Percentiles rank a stretch among this genome's conserved stretches.
phyloP scores from a whole-genome alignment of 345 rosid species.

The Corchorus olitorius region DNA sequence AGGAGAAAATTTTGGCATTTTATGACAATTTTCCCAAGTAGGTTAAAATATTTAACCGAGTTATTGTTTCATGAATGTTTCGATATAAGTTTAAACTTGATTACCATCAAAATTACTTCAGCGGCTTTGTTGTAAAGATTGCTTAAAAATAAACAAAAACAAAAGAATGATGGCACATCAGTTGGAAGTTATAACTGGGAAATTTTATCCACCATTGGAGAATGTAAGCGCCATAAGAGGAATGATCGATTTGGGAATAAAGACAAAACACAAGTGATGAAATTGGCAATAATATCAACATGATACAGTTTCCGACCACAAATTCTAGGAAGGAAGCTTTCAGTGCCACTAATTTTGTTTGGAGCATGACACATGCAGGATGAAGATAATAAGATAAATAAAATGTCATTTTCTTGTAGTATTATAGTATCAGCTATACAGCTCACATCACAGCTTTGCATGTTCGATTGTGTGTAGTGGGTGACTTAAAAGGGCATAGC shows the following conservation, averaged over 20 bases:
- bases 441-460: background rate
- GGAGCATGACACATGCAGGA: background rate
- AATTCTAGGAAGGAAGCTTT: background rate
- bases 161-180: background rate
- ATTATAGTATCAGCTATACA: background rate
- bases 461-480: slow-evolving; percentile 2
- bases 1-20: background rate
- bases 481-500: background rate
- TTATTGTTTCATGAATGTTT: background rate
- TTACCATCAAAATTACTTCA: background rate
- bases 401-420: too few relatives aligned
- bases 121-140: background rate
- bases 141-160: background rate
- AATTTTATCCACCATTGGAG: too few relatives aligned
- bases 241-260: too few relatives aligned
- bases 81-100: background rate
- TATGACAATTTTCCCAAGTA: too few relatives aligned
- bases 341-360: too few relatives aligned
- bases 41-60: background rate
- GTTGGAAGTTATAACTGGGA: too few relatives aligned
- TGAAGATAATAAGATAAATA: background rate
- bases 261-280: too few relatives aligned
- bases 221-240: too few relatives aligned
- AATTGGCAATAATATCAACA: too few relatives aligned
- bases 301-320: background rate